Percentiles rank a stretch among this genome's conserved stretches.
These are phyloP conservation scores for Ilyonectria robusta DNA, from an alignment of 2,329 filamentous ascomycete species.

Conservation along the genomic window DNA sequence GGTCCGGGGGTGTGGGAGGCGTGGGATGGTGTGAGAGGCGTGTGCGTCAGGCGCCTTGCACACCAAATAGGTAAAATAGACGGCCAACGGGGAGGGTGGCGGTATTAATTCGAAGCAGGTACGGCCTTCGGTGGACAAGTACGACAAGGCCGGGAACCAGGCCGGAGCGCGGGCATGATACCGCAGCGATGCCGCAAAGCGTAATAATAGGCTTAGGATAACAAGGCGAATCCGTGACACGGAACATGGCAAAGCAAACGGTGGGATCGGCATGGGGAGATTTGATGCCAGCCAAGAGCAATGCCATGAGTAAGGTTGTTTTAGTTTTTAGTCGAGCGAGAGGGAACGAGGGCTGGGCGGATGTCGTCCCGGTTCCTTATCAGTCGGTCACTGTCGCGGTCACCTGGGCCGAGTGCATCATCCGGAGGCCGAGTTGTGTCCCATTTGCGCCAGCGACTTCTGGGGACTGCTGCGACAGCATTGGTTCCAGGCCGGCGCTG, in stretches of 20 bases:
- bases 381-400: conserved; percentile 41
- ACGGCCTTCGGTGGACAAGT: not conserved
- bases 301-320: conserved; percentile 25
- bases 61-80: conserved; percentile 2
- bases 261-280: conserved; percentile 4
- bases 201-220: conserved; percentile 25
- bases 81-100: conserved; percentile 18
- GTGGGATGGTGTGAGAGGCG: conserved; percentile 7
- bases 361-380: conserved; percentile 42
- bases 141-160: conserved; percentile 27
- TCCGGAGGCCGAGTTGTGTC: conserved; percentile 21
- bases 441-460: not conserved
- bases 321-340: conserved; percentile 9
- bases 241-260: conserved; percentile 1
- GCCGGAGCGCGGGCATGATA: conserved; percentile 3
- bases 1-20: conserved; percentile 31
- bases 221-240: conserved; percentile 3
- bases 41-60: conserved; percentile 4
- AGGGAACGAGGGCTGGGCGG: conserved; percentile 2
- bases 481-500: conserved; percentile 13
- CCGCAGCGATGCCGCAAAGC: conserved; percentile 17
- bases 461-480: not conserved
- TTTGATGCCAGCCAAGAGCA: not conserved
- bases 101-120: conserved; percentile 18
- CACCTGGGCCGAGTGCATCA: conserved; percentile 27